phyloP scores from a whole-genome alignment of 805 yeast genomes.

The Saccharomycopsis javanensis region DNA sequence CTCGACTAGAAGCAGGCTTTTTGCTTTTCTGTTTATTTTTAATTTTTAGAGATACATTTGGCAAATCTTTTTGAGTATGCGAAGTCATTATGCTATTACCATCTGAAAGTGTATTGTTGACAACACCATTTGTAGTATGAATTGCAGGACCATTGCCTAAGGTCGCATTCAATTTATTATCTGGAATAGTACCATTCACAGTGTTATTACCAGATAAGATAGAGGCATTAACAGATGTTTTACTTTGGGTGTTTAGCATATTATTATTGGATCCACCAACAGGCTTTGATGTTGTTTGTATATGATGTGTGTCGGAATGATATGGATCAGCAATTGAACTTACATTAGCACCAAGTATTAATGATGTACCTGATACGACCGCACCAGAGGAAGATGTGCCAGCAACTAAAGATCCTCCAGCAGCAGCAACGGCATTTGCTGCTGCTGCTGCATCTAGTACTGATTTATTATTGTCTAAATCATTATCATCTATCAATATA shows the following conservation, averaged over 20 bases:
- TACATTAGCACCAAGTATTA: background rate
- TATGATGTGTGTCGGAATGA: background rate
- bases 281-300: background rate
- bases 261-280: background rate
- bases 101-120: background rate
- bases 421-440: background rate
- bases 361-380: background rate
- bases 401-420: background rate
- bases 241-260: background rate
- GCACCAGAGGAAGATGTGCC: background rate
- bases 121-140: background rate
- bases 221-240: background rate
- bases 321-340: background rate
- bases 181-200: background rate
- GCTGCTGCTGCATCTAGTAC: background rate
- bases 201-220: background rate
- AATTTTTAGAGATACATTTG: background rate
- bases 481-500: slow-evolving; percentile 12
- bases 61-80: background rate
- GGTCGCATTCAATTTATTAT: background rate
- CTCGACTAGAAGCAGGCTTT: slow-evolving; percentile 56
- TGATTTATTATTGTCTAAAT: background rate
- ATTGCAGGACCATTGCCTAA: background rate
- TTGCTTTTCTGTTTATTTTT: slow-evolving; percentile 21
- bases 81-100: background rate